phyloP scores from a whole-genome alignment of 2,329 filamentous ascomycete species.

The Colletotrichum spinosum region DNA sequence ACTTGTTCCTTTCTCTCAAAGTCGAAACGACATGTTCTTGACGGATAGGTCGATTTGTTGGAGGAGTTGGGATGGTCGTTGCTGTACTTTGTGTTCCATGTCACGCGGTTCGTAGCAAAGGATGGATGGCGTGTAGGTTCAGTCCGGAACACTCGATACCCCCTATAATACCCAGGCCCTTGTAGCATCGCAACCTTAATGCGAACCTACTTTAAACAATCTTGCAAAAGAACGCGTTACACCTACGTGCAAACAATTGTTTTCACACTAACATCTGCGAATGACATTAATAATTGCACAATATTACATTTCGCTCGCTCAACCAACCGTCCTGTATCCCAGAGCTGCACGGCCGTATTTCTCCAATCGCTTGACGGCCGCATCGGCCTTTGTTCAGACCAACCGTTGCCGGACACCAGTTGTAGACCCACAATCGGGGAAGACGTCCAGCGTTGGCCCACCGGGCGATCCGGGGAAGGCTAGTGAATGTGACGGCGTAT shows the following conservation, averaged over 20 bases:
- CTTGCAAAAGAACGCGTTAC: too few relatives aligned
- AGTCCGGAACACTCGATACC: conserved; percentile 21
- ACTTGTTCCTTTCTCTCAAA: background rate
- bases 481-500: background rate
- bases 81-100: background rate
- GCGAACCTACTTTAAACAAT: background rate
- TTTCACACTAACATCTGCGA: too few relatives aligned
- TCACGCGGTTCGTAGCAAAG: conserved; percentile 6
- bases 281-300: too few relatives aligned
- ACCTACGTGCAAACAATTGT: too few relatives aligned
- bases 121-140: conserved; percentile 7
- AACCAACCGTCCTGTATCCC: too few relatives aligned
- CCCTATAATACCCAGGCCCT: conserved; percentile 14
- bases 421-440: background rate
- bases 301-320: too few relatives aligned
- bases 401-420: background rate
- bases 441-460: background rate
- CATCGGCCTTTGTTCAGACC: too few relatives aligned
- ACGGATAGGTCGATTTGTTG: background rate
- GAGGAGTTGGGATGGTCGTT: background rate
- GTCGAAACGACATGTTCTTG: background rate
- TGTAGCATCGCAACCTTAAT: background rate
- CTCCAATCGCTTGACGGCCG: too few relatives aligned
- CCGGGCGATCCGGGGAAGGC: conserved; percentile 14
- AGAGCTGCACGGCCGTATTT: too few relatives aligned